These are phyloP conservation scores for Aspergillus ibericus DNA, from an alignment of 2,329 filamentous ascomycete species.

Conservation along the genomic window DNA sequence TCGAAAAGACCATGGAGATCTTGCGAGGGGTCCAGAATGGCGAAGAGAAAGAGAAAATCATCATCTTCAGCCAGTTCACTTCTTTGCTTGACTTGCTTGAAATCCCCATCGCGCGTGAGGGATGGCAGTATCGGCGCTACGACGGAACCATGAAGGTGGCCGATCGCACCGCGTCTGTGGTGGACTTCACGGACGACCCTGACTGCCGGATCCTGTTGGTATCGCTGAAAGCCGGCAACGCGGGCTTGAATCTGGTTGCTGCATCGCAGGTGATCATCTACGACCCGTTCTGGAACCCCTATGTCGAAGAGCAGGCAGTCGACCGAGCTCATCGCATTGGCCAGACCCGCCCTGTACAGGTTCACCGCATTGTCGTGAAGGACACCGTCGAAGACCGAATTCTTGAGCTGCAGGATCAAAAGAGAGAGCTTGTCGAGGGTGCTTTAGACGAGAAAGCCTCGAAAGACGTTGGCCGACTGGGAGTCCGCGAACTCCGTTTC, in stretches of 20 bases:
- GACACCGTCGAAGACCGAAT: conserved; percentile 88
- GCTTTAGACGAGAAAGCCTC: conserved; percentile 76
- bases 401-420: conserved; percentile 72
- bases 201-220: conserved; percentile 70
- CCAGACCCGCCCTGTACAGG: conserved; percentile 69
- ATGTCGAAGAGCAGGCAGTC: conserved; percentile 87
- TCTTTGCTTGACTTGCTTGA: conserved; percentile 75
- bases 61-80: conserved; percentile 82
- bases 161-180: conserved; percentile 66
- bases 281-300: conserved; percentile 94
- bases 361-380: conserved; percentile 76
- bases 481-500: conserved; percentile 65
- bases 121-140: conserved; percentile 66
- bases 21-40: conserved; percentile 53
- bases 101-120: conserved; percentile 63
- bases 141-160: conserved; percentile 72
- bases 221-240: conserved; percentile 77
- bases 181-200: conserved; percentile 64
- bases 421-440: conserved; percentile 72
- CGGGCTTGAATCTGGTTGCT: conserved; percentile 80
- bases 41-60: conserved; percentile 67
- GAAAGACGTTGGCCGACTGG: conserved; percentile 66
- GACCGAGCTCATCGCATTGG: conserved; percentile 88
- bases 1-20: conserved; percentile 67
- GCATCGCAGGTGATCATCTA: conserved; percentile 86